These are phyloP conservation scores for Colletotrichum destructivum DNA, from an alignment of 2,329 filamentous ascomycete genomes.

Conservation along the genomic window DNA sequence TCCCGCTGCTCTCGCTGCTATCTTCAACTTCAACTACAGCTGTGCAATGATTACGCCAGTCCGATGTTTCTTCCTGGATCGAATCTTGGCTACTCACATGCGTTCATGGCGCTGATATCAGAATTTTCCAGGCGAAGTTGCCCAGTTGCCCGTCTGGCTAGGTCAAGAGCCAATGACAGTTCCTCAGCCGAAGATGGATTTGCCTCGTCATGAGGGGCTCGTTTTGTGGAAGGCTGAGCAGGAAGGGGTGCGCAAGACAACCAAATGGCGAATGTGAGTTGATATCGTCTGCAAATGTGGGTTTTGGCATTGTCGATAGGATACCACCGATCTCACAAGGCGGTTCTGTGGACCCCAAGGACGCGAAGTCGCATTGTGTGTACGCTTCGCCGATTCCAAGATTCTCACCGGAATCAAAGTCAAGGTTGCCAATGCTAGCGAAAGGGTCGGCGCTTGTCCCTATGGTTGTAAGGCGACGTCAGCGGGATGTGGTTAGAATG, in stretches of 20 bases:
- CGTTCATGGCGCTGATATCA: background rate
- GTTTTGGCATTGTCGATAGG: background rate
- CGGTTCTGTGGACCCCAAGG: background rate
- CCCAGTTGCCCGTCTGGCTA: background rate
- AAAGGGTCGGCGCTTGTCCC: no score
- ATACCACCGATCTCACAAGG: background rate
- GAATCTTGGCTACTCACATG: background rate
- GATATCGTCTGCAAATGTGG: background rate
- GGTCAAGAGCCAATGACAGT: background rate
- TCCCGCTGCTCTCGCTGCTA: slow-evolving; percentile 1
- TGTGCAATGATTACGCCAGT: background rate
- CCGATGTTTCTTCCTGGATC: background rate
- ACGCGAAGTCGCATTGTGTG: background rate
- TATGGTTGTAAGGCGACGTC: no score
- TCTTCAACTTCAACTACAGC: background rate
- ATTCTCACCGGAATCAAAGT: no score
- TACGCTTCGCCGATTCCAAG: background rate
- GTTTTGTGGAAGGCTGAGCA: background rate
- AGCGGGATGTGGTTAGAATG: no score
- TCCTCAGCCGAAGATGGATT: background rate
- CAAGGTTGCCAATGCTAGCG: no score
- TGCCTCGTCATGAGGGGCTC: background rate
- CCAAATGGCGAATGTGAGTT: background rate
- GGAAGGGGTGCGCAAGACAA: background rate
- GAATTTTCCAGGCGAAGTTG: background rate